Evolutionary conservation across 2,329 filamentous ascomycete genomes (phyloP), one percentile per base, ranked within the genome.

Genomic region (Fusarium sp.): DNA sequence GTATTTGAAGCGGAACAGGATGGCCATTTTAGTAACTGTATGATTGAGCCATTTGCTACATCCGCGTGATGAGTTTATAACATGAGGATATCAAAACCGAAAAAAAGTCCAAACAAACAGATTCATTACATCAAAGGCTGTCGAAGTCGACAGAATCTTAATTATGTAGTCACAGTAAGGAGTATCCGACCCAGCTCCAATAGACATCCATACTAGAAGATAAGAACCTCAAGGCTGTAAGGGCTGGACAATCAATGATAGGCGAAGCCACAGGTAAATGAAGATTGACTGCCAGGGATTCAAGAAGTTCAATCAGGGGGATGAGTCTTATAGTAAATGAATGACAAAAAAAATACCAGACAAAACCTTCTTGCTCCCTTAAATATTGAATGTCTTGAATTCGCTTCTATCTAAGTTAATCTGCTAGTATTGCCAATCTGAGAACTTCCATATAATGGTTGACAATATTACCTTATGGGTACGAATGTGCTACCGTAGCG

Each of bases 261-360:
- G 35, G 31, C 22, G 35, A 68, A 68, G 66, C 41, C 63, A 68
- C 63, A 55, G 62, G 24, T 68, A 42, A 14, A 69, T 35, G 44
- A 48, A 45, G 7, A 28, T n/a, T 39, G 26, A 60, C 28, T 17
- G 13, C 20, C 13, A 24, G 47, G 36, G 12, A 44, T 28, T 41
- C 31, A 24, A 44, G 28, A 22, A 22, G n/a, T 26, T 36, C 42
- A 55, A 31, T 24, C 28, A 49, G 20, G 51, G 31, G 36, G 18
- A 33, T 42, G 18, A 35, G 42, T 26, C 14, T n/a, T 28, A 20
- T 42, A 28, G 9, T 18, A 55, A 35, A n/a, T 22, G 45, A 26
- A 31, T 31, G 10, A 31, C 3, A 41, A 38, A 41, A 38, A 44
- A 38, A 49, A 18, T 52, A 26, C 20, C 28, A 41, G 28, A 33